Conservation (phyloP, 2,329 filamentous ascomycete species). For the Sporothrix phasma region DNA sequence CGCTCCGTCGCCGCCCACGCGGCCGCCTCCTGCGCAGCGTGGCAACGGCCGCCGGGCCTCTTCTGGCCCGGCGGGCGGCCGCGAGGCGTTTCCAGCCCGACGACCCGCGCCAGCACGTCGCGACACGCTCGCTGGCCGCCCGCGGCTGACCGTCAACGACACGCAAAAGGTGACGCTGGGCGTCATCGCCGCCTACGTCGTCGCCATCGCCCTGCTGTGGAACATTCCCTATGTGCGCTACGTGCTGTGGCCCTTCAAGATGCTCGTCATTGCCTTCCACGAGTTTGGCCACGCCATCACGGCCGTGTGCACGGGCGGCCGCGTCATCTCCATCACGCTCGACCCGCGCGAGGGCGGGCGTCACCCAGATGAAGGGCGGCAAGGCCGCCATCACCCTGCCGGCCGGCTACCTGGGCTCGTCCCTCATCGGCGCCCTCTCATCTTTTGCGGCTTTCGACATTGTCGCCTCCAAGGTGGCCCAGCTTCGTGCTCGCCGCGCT, state of each 20-base stretch:
- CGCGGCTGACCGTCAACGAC: constrained; percentile 46
- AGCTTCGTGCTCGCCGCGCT: constrained; percentile 62
- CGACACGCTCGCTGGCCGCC: background rate
- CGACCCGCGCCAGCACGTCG: background rate
- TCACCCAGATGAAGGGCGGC: constrained; percentile 67
- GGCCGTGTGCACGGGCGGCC: constrained; percentile 61
- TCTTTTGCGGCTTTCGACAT: constrained; percentile 75
- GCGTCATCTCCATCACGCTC: constrained; percentile 50
- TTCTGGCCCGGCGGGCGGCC: constrained; percentile 12
- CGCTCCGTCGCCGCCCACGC: constrained; percentile 15
- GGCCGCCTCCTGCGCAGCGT: constrained; percentile 10
- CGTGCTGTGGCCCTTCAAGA: constrained; percentile 77
- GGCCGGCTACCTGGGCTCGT: constrained; percentile 68
- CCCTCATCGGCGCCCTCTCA: constrained; percentile 68
- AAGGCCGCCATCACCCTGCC: constrained; percentile 61
- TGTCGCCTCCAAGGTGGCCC: constrained; percentile 68
- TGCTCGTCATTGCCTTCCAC: constrained; percentile 77
- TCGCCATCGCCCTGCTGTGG: constrained; percentile 67
- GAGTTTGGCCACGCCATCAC: constrained; percentile 69
- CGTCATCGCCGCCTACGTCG: constrained; percentile 47
- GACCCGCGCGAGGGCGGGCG: constrained; percentile 68
- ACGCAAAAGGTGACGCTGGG: constrained; percentile 63
- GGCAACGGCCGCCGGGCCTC: constrained; percentile 14
- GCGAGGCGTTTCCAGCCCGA: constrained; percentile 2
- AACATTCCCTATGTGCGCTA: constrained; percentile 68